Evolutionary conservation across 2,329 filamentous ascomycete genomes (phyloP).

Genomic region (Diplodia sapinea): DNA sequence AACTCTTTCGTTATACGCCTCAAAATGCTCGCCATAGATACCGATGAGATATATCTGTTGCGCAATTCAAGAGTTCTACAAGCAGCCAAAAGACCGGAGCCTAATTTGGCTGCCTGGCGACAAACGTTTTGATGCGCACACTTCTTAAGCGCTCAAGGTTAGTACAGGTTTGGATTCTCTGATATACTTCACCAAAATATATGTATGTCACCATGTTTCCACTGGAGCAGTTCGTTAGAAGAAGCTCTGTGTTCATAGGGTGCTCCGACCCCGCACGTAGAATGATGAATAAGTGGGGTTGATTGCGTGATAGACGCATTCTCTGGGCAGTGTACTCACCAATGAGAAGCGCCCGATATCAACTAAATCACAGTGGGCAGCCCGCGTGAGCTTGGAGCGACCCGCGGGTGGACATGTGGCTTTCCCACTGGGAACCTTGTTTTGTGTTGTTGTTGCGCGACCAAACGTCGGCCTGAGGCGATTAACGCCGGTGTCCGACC

Average conservation of each 20-base stretch:
- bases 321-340: conserved; percentile 2
- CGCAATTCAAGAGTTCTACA: background rate
- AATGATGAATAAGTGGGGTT: conserved; percentile 3
- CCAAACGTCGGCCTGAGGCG: conserved; percentile 5
- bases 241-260: background rate
- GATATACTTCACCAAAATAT: background rate
- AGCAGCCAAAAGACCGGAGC: background rate
- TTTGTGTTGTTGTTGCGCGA: conserved; percentile 5
- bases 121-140: background rate
- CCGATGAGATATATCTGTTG: background rate
- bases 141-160: background rate
- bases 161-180: background rate
- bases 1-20: conserved; percentile 5
- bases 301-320: conserved; percentile 11
- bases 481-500: background rate
- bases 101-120: background rate
- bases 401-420: background rate
- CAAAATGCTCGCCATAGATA: conserved; percentile 14
- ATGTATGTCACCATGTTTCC: background rate
- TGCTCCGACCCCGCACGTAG: conserved; percentile 2
- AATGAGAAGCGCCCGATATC: background rate
- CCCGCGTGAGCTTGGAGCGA: background rate
- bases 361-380: background rate
- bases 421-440: background rate
- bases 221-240: background rate